Conservation (phyloP, 2,329 filamentous ascomycete species). For the Cordyceps militaris region DNA sequence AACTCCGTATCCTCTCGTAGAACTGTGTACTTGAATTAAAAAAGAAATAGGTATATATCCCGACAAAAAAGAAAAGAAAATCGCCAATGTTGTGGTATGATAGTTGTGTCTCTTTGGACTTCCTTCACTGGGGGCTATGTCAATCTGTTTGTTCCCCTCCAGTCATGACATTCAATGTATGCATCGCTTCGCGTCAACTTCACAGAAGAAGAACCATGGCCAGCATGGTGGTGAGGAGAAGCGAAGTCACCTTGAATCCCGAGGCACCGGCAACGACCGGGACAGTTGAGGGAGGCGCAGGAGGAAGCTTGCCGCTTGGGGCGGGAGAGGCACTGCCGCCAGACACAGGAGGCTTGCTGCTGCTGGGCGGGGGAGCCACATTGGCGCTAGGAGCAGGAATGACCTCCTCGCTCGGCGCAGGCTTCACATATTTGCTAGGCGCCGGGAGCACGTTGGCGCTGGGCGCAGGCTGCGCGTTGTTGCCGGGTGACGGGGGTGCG, state of each 20-base stretch:
- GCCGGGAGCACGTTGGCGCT: not conserved
- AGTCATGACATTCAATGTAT: not conserved
- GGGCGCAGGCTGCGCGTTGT: not conserved
- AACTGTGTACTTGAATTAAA: not conserved
- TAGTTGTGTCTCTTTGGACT: not conserved
- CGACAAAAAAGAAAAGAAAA: not conserved
- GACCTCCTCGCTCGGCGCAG: too few species aligned
- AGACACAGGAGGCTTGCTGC: not conserved
- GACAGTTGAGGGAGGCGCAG: not conserved
- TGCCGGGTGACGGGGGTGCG: not conserved
- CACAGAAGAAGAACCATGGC: constrained; percentile 11
- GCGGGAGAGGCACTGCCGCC: not conserved
- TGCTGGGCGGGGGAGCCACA: not conserved
- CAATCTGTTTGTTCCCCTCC: not conserved
- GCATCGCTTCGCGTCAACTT: not conserved
- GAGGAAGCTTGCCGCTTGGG: not conserved
- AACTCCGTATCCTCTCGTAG: not conserved
- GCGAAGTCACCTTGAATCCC: not conserved
- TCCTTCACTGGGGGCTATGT: not conserved
- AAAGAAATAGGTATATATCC: not conserved
- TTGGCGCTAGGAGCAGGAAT: not conserved
- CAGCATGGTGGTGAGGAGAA: constrained; percentile 8
- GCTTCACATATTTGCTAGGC: not conserved
- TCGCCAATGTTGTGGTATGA: constrained; percentile 3
- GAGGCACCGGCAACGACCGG: not conserved